These are phyloP conservation scores for Ministeria vibrans DNA, from an alignment of 78 protist genomes.

Conservation along the genomic window DNA sequence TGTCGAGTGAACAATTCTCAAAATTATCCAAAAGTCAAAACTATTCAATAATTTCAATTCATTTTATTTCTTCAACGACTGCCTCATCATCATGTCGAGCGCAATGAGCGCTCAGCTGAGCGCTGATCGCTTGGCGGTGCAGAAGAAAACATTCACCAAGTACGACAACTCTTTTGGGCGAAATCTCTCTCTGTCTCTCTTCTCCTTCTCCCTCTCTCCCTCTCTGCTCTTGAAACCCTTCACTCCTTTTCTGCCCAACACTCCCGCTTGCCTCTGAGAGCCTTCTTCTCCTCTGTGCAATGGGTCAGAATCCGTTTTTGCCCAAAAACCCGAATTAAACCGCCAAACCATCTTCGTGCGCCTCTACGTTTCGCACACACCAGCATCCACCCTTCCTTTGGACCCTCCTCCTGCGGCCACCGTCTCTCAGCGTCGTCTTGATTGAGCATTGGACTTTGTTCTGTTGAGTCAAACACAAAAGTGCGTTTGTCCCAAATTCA, in stretches of 20 bases:
- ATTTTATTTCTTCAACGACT: neutral
- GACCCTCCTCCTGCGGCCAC: no score
- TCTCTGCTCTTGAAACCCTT: no score
- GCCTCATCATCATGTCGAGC: neutral
- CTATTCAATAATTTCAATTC: neutral
- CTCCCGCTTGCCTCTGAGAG: neutral
- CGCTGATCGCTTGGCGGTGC: neutral
- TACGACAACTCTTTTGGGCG: neutral
- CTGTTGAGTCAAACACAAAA: neutral
- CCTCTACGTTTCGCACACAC: no score
- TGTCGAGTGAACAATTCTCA: neutral
- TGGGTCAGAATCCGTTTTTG: neutral
- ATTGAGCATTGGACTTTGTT: neutral
- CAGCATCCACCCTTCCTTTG: no score
- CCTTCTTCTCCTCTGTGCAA: neutral
- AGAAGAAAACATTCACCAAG: conserved; percentile 1
- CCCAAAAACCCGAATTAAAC: neutral
- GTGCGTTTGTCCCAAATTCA: neutral
- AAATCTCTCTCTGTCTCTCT: no score
- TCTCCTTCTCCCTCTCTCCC: no score
- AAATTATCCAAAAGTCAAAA: neutral
- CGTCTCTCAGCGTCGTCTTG: no score
- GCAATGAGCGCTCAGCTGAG: neutral
- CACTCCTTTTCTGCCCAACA: neutral
- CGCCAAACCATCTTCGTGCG: no score